These are phyloP conservation scores for Chaetomium globosum DNA, from an alignment of 2,329 filamentous ascomycete species.

Conservation along the genomic window DNA sequence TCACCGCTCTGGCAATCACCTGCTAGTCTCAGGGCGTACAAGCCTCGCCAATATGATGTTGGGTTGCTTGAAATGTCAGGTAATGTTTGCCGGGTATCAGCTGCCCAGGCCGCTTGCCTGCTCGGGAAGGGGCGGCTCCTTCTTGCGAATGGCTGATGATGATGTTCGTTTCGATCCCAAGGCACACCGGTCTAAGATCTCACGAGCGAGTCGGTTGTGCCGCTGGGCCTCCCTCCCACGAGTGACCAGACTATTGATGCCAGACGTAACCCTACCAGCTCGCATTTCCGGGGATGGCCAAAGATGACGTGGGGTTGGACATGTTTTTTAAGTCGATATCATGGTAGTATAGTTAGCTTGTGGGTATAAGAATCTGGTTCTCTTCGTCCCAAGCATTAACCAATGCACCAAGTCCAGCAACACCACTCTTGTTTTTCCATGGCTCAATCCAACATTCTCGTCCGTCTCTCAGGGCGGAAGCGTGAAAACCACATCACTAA, in stretches of 20 bases:
- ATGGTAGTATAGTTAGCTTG: background rate
- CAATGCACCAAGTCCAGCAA: background rate
- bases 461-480: constrained; percentile 24
- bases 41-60: background rate
- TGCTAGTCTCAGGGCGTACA: constrained; percentile 1
- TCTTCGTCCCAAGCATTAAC: too few species aligned
- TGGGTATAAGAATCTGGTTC: constrained; percentile 13
- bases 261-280: background rate
- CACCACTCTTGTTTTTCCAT: constrained; percentile 12
- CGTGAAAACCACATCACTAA: constrained; percentile 7
- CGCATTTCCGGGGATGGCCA: background rate
- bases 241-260: background rate
- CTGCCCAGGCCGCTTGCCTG: background rate
- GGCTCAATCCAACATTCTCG: constrained; percentile 23
- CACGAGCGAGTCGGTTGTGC: background rate
- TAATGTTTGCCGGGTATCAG: background rate
- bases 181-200: constrained; percentile 3
- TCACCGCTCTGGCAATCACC: background rate
- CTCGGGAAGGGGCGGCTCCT: background rate
- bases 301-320: background rate
- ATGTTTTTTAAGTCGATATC: background rate
- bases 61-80: constrained; percentile 1
- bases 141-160: constrained; percentile 3
- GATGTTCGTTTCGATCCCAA: constrained; percentile 6
- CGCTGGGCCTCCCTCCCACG: background rate